A percentile compares a stretch with the other conserved stretches of the same genome.
Evolutionary conservation across 768 basidiomycete species (phyloP).

Genomic region (Tephrocybe rancida): DNA sequence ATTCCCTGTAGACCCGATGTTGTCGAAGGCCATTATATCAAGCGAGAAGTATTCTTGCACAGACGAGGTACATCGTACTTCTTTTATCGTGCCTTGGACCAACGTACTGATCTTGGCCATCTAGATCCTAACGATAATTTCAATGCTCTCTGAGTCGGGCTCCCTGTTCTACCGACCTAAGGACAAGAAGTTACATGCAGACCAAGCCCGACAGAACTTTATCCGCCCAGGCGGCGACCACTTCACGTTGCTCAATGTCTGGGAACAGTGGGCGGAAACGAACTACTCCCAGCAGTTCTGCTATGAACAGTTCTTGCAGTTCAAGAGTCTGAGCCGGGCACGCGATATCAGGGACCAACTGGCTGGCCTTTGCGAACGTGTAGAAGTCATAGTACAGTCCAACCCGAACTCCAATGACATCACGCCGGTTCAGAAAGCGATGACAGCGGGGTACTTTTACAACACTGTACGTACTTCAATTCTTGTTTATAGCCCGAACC

Average conservation of each 20-base stretch:
- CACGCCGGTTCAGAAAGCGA: conserved; percentile 90
- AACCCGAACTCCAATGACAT: conserved; percentile 95
- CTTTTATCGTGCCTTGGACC: not conserved
- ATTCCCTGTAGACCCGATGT: conserved; percentile 98
- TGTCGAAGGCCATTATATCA: conserved; percentile 94
- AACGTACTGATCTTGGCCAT: not conserved
- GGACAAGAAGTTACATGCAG: conserved; percentile 97
- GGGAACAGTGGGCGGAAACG: conserved; percentile 99
- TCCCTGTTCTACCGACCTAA: conserved; percentile 97
- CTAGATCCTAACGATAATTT: conserved; percentile 92
- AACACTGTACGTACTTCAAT: conserved; percentile 65
- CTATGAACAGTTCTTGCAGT: conserved; percentile 94
- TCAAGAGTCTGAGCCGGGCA: conserved; percentile 91
- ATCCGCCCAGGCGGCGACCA: conserved; percentile 95
- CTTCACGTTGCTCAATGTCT: conserved; percentile 96
- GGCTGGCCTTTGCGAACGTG: conserved; percentile 93
- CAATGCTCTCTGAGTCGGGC: conserved; percentile 95
- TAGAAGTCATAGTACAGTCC: conserved; percentile 86
- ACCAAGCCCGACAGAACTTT: conserved; percentile 97
- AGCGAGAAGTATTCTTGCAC: conserved; percentile 95
- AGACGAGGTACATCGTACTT: conserved; percentile 74
- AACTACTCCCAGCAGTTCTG: conserved; percentile 97
- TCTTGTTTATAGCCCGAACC: not conserved
- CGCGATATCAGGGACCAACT: conserved; percentile 97
- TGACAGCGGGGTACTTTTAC: conserved; percentile 95